These are phyloP conservation scores for Fusarium subglutinans DNA, from an alignment of 2,329 filamentous ascomycete species.

Conservation along the genomic window DNA sequence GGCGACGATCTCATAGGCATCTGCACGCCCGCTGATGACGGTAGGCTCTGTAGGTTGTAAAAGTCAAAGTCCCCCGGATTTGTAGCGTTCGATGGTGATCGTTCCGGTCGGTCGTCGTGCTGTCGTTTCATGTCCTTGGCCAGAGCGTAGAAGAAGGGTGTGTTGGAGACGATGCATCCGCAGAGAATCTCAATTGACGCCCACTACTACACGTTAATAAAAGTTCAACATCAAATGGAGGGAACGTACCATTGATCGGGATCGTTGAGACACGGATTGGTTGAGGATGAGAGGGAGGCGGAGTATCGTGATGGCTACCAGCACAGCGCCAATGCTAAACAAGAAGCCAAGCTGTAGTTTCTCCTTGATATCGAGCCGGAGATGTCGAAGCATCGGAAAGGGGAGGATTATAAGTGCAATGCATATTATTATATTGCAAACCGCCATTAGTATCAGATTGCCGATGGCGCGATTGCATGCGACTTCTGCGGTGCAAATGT, in stretches of 20 bases:
- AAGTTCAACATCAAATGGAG: accelerated
- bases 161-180: conserved; percentile 46
- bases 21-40: conserved; percentile 1
- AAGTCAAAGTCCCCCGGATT: conserved; percentile 16
- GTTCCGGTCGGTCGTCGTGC: conserved; percentile 34
- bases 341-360: conserved; percentile 39
- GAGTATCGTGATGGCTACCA: conserved; percentile 44
- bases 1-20: neutral
- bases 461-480: conserved; percentile 40
- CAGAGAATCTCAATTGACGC: conserved; percentile 47
- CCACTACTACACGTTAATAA: conserved; percentile 34
- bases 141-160: conserved; percentile 44
- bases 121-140: conserved; percentile 41
- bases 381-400: conserved; percentile 43
- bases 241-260: conserved; percentile 41
- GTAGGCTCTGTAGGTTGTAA: conserved; percentile 27
- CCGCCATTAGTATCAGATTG: conserved; percentile 44
- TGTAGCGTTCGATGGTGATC: conserved; percentile 19
- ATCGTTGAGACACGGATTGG: conserved; percentile 42
- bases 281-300: conserved; percentile 45
- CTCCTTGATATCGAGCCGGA: conserved; percentile 25
- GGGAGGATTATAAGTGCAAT: conserved; percentile 44
- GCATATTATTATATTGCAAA: conserved; percentile 45
- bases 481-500: neutral
- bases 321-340: conserved; percentile 41